Base-by-base conservation (phyloP, 2,329 filamentous ascomycete species). In the Pseudonectria buxi region DNA sequence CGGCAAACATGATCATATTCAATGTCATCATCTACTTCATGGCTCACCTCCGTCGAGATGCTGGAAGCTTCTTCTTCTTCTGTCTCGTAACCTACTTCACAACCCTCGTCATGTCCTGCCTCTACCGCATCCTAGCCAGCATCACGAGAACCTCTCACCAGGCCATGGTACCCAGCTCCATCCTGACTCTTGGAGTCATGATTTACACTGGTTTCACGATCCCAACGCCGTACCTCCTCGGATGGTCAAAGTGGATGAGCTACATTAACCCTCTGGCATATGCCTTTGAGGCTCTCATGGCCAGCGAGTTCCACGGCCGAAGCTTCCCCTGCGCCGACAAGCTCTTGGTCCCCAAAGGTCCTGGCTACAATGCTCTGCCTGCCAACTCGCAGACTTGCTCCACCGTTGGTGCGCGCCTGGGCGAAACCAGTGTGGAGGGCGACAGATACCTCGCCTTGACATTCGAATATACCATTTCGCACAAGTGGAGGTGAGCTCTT, bases 261-360 rank as follows among this genome's bases (percentile, higher is more conserved):
- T 80, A 77, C 47, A 60, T 81, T 28, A 71, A 81, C 40, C 75
- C 76, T 9, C 68, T 82, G 13, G 70, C 69, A 2, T 82, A 82
- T 43, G 74, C 32, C 1, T 46, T 42, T 22, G 47, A 50, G 29
- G 32, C 35, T 1, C 28, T 49, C 9, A 45, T 47, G 32, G 33
- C 43, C 26, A 47, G 41, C 24, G 45, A 47, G 24, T 45, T 50
- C n/a, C 29, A 30, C 10, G 27, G 33, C 6, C 26, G 41, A 7
- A 25, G 16, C 3, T 46, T 46, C 10, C 30, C 26, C 7, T 46
- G 43, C 11, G 11, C 16, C 10, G 32, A 9, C 4, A 39, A 26
- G 7, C 22, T 24, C 5, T 34, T 44, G 32, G 24, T 40, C 10
- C 36, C 40, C 10, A 36, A 30, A 32, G 39, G 37, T 10, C 34